Evolutionary conservation across 202 grass and related monocot genomes (phyloP).

Genomic region (Carex arenaria): DNA sequence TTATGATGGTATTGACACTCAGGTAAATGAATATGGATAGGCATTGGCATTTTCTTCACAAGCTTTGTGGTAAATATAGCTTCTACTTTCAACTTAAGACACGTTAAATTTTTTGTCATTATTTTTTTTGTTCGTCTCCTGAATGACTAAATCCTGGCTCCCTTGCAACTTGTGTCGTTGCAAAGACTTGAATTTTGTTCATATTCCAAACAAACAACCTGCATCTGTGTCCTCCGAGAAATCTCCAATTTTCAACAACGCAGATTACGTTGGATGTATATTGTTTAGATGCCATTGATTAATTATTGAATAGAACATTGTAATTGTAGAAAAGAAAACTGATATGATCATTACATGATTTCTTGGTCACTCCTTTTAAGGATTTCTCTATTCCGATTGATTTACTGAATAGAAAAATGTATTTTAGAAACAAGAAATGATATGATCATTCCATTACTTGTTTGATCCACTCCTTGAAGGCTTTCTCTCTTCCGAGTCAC

Average conservation of each 20-base stretch:
- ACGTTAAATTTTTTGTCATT: neutral
- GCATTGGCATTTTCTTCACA: neutral
- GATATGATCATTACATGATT: neutral
- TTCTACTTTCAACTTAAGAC: no score
- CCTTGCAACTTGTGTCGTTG: neutral
- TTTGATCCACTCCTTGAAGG: neutral
- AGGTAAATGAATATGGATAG: slow-evolving; percentile 47
- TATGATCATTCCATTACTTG: neutral
- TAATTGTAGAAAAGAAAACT: neutral
- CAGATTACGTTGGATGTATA: neutral
- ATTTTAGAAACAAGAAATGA: neutral
- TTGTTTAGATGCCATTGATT: neutral
- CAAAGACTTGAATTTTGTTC: neutral
- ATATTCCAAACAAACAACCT: neutral
- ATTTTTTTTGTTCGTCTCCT: neutral
- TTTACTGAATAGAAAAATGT: neutral
- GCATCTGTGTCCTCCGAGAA: neutral
- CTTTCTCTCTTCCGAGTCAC: neutral
- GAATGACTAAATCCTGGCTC: neutral
- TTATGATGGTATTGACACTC: slow-evolving; percentile 90
- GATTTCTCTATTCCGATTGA: neutral
- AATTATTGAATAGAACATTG: neutral
- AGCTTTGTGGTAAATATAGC: neutral
- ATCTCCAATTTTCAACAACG: neutral
- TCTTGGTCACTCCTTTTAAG: neutral